Base-by-base conservation (phyloP, 2,329 filamentous ascomycete species). In the Orbilia blumenaviensis region DNA sequence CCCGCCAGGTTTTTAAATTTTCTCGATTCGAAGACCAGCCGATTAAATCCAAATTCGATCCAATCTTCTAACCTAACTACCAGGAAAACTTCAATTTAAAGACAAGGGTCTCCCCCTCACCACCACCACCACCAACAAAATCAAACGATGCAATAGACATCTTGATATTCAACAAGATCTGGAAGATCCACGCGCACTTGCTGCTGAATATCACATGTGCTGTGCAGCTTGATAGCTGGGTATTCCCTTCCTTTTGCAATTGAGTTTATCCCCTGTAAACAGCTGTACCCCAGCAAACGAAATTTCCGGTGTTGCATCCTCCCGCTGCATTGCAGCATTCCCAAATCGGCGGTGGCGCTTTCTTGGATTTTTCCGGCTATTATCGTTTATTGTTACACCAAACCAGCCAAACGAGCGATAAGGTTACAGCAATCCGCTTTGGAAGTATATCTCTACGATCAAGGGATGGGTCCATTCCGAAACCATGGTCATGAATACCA, bases 241-340 rank as follows among this genome's bases (percentile, higher is more conserved):
- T 8, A 8, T 34, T 52, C 50, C 50, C 32, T 56, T 18, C 18
- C 7, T 27, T 14, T 14, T 3, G 7, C 16, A 34, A 25, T 36
- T 36, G 16, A 38, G 29, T 38, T 36, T 18, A 56, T 38, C 52
- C 52, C 52, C 52, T 56, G 52, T n/a, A 36, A 56, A 2, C 27
- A 34, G 41, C 36, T 48, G 48, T 25, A 56, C 38, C 67, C 46
- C 32, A 41, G 66, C 29, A 29, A 42, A 52, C 68, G 62, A 67
- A 75, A 63, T 75, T 61, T 75, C 69, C 69, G 69, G 69, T 46
- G 69, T 75, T 75, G 69, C 69, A 75, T 52, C 69, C 69, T 64
- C 69, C 69, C 69, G 69, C 50, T n/a, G 34, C 27, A 29, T 48
- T 52, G 62, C 52, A 38, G 52, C 56, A 50, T 36, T 23, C 52